Base-by-base conservation (phyloP, 2,329 filamentous ascomycete genomes). In the Setomelanomma holmii region DNA sequence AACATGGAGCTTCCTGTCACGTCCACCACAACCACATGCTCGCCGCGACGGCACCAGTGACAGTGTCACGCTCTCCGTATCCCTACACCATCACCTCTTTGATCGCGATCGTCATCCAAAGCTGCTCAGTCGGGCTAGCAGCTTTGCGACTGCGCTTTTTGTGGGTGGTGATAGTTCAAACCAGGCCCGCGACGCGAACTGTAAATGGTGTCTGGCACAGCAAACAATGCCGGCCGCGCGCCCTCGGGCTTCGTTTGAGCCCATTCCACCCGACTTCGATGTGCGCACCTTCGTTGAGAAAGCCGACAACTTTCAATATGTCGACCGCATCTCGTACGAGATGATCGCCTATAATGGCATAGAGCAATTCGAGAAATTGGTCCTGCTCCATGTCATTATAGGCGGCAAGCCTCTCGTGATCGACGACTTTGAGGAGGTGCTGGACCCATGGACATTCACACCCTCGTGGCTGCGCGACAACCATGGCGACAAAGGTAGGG, bases 341-440 rank as follows among this genome's bases (percentile, higher is more conserved):
- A 89, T 91, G 72, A 90, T 98, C 63, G 86, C 89, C 51, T 83
- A 86, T 44, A 85, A 96, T 51, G 90, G 90, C 1, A 80, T 90
- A 19, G 85, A 90, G 43, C 85, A 87, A 30, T 96, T 99, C 55
- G 92, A 97, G 75, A 91, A 90, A 73, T 82, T 98, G 8, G 87
- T 98, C 0, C 78, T 88, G 40, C 81, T 92, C 5, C 90, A 96
- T 75, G 92, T 98, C 14, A 87, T 97, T 45, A 82, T 88, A 42
- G 88, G 88, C 21, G 95, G 95, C 2, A 92, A 91, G 62, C 95
- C 95, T 2, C 80, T 99, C 5, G 90, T 98, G 10, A 89, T 99
- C 48, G 91, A 96, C 67, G 91, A 91, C 16, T 98, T 95, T 82
- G 85, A 96, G 56, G 80, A 86, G 30, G 82, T 85, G 23, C 77